phyloP scores from a whole-genome alignment of 371 early-diverging fungal genomes.

The Apophysomyces variabilis region DNA sequence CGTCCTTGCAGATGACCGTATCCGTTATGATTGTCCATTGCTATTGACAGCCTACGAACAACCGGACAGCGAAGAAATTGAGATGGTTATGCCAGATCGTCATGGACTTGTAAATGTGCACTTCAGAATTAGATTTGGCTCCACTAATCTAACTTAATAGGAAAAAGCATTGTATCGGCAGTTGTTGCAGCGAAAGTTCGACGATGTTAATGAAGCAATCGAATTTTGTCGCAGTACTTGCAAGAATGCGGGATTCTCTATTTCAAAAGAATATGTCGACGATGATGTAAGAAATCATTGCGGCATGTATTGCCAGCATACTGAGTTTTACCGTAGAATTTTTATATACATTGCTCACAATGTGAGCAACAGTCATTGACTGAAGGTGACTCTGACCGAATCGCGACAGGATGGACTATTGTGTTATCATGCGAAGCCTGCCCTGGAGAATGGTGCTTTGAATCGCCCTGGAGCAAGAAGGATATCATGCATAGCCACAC shows the following conservation, averaged over 20 bases:
- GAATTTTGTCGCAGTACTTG: not conserved
- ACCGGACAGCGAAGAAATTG: not conserved
- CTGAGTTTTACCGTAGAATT: not conserved
- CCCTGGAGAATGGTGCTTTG: too few relatives aligned
- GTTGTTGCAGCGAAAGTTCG: not conserved
- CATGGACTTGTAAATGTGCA: not conserved
- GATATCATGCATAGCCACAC: not conserved
- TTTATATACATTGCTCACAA: too few relatives aligned
- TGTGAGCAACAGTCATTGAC: too few relatives aligned
- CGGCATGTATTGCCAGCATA: not conserved
- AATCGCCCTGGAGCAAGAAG: not conserved
- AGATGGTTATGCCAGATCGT: fast-evolving
- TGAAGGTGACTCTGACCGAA: too few relatives aligned
- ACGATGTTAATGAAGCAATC: not conserved
- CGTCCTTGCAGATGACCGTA: not conserved
- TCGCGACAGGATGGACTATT: too few relatives aligned
- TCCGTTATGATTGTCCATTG: not conserved
- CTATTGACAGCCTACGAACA: not conserved
- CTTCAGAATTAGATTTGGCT: not conserved
- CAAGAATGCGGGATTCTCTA: not conserved
- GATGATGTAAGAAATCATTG: not conserved
- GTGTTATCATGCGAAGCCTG: too few relatives aligned
- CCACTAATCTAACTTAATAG: not conserved
- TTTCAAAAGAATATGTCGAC: too few relatives aligned
- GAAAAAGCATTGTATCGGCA: not conserved